Conservation (phyloP, 2,329 filamentous ascomycete species). For the Eutypella sp. region DNA sequence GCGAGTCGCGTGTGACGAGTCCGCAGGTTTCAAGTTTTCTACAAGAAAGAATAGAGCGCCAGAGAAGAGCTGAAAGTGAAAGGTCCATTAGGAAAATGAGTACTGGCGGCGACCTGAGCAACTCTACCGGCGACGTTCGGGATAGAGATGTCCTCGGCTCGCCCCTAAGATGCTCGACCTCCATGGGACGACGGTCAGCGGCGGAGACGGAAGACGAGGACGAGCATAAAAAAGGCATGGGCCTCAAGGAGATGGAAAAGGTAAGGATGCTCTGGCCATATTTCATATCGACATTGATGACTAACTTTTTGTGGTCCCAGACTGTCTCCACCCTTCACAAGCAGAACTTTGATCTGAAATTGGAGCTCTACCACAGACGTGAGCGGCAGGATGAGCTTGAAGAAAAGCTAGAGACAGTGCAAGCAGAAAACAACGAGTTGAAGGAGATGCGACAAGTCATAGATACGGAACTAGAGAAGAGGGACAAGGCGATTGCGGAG, state of each 20-base stretch:
- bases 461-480: constrained; percentile 56
- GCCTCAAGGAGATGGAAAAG: constrained; percentile 64
- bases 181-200: constrained; percentile 35
- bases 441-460: constrained; percentile 56
- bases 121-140: constrained; percentile 33
- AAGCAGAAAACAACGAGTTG: constrained; percentile 48
- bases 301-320: no score
- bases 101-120: constrained; percentile 33
- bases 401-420: constrained; percentile 49
- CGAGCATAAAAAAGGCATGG: constrained; percentile 49
- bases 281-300: no score
- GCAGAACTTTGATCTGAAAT: constrained; percentile 72
- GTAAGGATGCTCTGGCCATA: constrained; percentile 30
- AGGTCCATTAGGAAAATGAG: constrained; percentile 32
- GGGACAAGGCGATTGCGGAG: constrained; percentile 66
- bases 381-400: constrained; percentile 59
- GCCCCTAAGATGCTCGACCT: constrained; percentile 27
- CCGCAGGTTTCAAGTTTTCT: constrained; percentile 45
- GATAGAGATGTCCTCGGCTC: constrained; percentile 30
- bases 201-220: constrained; percentile 38
- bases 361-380: constrained; percentile 65
- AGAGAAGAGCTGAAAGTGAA: constrained; percentile 45
- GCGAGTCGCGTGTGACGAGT: constrained; percentile 35
- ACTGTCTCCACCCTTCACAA: constrained; percentile 66
- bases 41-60: constrained; percentile 50